Evolutionary conservation across 495 filamentous ascomycete genomes (phyloP), one percentile per base, ranked within the genome.

Genomic region (Stereocaulon alpinum): DNA sequence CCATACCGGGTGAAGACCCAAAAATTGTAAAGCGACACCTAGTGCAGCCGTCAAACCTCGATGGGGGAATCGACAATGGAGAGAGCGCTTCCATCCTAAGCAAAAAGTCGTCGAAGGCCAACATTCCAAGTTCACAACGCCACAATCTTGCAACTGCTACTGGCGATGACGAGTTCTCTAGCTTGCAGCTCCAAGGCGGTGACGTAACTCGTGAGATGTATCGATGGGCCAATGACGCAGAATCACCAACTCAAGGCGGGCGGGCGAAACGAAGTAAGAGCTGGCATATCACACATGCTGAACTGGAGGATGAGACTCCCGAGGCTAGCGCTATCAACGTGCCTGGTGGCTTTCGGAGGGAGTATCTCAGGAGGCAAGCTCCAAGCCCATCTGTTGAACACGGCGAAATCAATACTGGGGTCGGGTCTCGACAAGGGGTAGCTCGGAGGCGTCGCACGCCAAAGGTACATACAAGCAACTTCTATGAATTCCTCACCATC

Each of bases 141-240:
- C 72, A 71, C 20, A 70, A 74, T 52, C 69, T 76, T 32, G 78
- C 69, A n/a, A 66, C 73, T 18, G 80, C 76, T 43, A 69, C 80
- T 45, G 82, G 79, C 22, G 81, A 84, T 14, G 87, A 91, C 30
- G 88, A 94, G 65, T 98, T 98, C 68, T 96, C 91, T 30, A 96
- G 91, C 71, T 71, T 98, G 63, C 82, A 82, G 64, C 73, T 97
- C 45, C 94, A 96, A 66, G 93, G 93, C 34, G 93, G 93, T 40
- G 93, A 98, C 69, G 86, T 96, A 42, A 96, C 91, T 29, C 77
- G 93, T 55, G 86, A 93, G 52, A 91, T 98, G 55, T 98, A 98
- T 69, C 84, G 86, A 45, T 96, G 92, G 86, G 88, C 89, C 2
- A 89, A 96, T 68, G 87, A 94, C 66, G 86, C 86, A 18, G 77